A percentile compares a stretch with the other conserved stretches of the same genome.
These are phyloP conservation scores for Jimgerdemannia flammicorona DNA, from an alignment of 192 early-diverging fungal genomes.

Conservation along the genomic window DNA sequence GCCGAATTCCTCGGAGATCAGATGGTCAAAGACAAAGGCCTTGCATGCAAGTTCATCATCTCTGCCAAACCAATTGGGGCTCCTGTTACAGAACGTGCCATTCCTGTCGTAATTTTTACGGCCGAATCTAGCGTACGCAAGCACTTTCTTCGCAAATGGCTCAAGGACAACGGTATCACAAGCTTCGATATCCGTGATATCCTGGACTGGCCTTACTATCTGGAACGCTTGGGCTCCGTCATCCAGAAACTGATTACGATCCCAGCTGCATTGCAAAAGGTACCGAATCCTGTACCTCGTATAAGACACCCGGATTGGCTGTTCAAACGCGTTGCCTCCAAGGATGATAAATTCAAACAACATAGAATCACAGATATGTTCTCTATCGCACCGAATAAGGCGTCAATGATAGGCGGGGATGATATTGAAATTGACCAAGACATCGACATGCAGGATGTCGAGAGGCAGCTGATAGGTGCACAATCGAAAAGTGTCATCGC, in stretches of 20 bases:
- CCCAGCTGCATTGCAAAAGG: constrained; percentile 95
- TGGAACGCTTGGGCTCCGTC: constrained; percentile 91
- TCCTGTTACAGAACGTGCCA: constrained; percentile 91
- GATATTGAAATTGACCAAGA: constrained; percentile 4
- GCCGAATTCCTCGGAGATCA: constrained; percentile 97
- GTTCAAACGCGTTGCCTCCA: constrained; percentile 66
- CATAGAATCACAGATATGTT: constrained; percentile 86
- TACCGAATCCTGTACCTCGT: constrained; percentile 90
- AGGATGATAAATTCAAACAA: constrained; percentile 84
- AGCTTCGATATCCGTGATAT: constrained; percentile 88
- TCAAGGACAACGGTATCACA: constrained; percentile 70
- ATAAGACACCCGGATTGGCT: constrained; percentile 96
- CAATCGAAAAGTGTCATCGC: neutral
- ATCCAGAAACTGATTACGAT: constrained; percentile 98
- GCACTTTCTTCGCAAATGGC: constrained; percentile 90
- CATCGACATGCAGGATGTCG: neutral
- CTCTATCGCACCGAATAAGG: constrained; percentile 12
- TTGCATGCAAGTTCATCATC: constrained; percentile 96
- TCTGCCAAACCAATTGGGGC: constrained; percentile 73
- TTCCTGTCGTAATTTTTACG: constrained; percentile 94
- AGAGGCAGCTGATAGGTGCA: neutral
- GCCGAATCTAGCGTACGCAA: constrained; percentile 71
- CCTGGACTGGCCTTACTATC: constrained; percentile 95
- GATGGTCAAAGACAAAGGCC: constrained; percentile 97
- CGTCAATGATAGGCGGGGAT: constrained; percentile 17